phyloP scores from a whole-genome alignment of 192 early-diverging fungal genomes.

The Chytriomyces sp. region DNA sequence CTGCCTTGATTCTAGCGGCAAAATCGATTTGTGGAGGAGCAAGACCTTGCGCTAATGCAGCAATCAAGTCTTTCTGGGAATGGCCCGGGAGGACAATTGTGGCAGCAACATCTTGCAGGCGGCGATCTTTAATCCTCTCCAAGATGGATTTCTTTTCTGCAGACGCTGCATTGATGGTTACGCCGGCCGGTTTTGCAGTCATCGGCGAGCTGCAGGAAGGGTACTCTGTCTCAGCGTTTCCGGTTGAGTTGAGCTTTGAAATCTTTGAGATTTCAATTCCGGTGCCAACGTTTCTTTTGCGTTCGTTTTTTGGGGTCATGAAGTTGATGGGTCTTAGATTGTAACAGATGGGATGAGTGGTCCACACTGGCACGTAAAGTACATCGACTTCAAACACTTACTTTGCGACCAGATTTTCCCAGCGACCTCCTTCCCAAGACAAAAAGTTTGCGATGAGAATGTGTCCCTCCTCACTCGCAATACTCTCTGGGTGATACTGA shows the following conservation, averaged over 20 bases:
- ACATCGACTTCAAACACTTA: background rate
- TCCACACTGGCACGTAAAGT: background rate
- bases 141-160: conserved; percentile 62
- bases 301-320: conserved; percentile 23
- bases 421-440: conserved; percentile 80
- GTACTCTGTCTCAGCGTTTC: conserved; percentile 18
- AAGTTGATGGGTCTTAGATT: conserved; percentile 18
- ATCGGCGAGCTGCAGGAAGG: conserved; percentile 9
- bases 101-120: conserved; percentile 76
- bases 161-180: background rate
- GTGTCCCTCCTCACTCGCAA: conserved; percentile 90
- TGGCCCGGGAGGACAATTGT: conserved; percentile 77
- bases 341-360: background rate
- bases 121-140: conserved; percentile 79
- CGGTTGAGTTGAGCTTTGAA: conserved; percentile 62
- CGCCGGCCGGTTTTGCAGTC: background rate
- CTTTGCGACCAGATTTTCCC: conserved; percentile 65
- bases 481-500: conserved; percentile 98
- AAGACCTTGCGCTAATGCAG: conserved; percentile 69
- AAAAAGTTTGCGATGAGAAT: conserved; percentile 92
- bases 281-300: conserved; percentile 16
- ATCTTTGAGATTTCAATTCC: conserved; percentile 50
- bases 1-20: conserved; percentile 61
- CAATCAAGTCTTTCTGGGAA: conserved; percentile 68
- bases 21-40: conserved; percentile 85